Evolutionary conservation across 495 filamentous ascomycete species (phyloP).

Genomic region (Oleoguttula mirabilis): DNA sequence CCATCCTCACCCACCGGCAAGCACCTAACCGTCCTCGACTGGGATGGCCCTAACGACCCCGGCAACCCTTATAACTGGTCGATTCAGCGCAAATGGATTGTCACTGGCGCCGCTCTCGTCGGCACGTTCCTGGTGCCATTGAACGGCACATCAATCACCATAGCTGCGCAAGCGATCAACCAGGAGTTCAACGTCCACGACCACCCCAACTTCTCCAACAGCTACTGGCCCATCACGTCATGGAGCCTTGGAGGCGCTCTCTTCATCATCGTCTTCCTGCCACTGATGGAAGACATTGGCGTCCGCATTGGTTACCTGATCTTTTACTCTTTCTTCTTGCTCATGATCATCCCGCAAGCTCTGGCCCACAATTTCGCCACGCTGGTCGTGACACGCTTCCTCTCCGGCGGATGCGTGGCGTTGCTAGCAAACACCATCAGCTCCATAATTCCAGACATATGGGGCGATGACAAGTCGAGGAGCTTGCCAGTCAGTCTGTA

Average conservation of each 20-base stretch:
- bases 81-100: constrained; percentile 22
- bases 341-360: constrained; percentile 38
- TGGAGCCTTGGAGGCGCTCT: constrained; percentile 41
- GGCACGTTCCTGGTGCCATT: constrained; percentile 13
- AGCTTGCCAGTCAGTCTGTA: constrained; percentile 40
- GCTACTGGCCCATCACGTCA: constrained; percentile 40
- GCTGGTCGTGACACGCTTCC: constrained; percentile 36
- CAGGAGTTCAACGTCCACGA: constrained; percentile 32
- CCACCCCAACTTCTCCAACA: constrained; percentile 35
- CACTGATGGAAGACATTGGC: constrained; percentile 43
- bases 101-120: constrained; percentile 24
- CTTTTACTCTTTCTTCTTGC: constrained; percentile 35
- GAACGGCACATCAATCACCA: constrained; percentile 20
- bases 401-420: constrained; percentile 37
- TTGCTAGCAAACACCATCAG: constrained; percentile 37
- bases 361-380: constrained; percentile 41
- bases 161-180: constrained; percentile 12
- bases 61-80: constrained; percentile 27
- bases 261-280: constrained; percentile 37
- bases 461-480: constrained; percentile 30
- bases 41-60: constrained; percentile 21
- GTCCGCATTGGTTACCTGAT: constrained; percentile 36
- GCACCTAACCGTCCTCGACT: constrained; percentile 17
- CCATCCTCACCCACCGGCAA: not conserved
- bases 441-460: constrained; percentile 40